Evolutionary conservation across 805 yeast genomes (phyloP), one percentile per base, ranked within the genome.

Genomic region (Citeromyces nyonsensis): DNA sequence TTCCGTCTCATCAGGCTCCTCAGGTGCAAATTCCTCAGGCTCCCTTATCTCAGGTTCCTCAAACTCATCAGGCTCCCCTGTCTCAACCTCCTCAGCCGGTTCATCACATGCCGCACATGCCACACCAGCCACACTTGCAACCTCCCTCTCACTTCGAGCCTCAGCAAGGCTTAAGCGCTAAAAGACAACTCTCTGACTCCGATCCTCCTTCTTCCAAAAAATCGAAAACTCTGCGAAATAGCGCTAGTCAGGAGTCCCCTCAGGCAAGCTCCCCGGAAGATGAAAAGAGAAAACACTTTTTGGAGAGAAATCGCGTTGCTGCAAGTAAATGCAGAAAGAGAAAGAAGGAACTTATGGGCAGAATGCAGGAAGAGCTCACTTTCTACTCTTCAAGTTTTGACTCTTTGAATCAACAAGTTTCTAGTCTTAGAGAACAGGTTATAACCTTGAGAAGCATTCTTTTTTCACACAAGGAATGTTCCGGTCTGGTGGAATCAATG

Each of bases 301-400:
- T 91, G 40, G 98, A 91, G 50, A 66, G 97, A 43, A 91, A 91
- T 52, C 64, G 98, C 37, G 74, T 88, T 9, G 98, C 98, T 0
- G 98, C 98, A 0, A 76, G 93, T n/a, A 86, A 85, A 49, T 91
- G 97, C 59, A 71, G 98, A 40, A 93, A 81, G 55, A 69, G 97
- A 24, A 91, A 91, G 63, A 91, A 91, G 59, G 84, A 82, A 49
- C 77, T 79, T 62, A 69, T 85, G 24, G 74, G 70, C 36, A 79
- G 77, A 42, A 77, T 91, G 70, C 93, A 85, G 49, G 71, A 65
- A 30, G 93, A 85, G 48, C 63, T 84, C 33, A 65, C 72, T 29
- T 74, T 69, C 43, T 83, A 74, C 48, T 64, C 80, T 11, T 52
- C 63, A 8, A 86, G 85, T 38, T 84, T 81, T 52, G 69, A 77